These are phyloP conservation scores for Russula olivacea DNA, from an alignment of 768 basidiomycete species.

Conservation along the genomic window DNA sequence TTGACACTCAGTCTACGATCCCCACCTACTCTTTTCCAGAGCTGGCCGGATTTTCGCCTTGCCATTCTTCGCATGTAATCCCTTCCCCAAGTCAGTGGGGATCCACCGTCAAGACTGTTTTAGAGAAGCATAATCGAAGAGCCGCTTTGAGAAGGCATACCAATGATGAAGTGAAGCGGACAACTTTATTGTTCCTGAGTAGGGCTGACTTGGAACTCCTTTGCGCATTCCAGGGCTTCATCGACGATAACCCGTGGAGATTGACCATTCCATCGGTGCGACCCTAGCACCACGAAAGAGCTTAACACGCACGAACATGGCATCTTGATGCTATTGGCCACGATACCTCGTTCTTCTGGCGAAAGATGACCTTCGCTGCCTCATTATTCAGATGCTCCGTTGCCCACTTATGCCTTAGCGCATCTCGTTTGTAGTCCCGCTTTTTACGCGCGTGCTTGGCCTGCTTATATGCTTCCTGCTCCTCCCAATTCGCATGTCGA, in stretches of 20 bases:
- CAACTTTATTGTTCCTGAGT: neutral
- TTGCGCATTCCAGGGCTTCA: neutral
- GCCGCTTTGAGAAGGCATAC: neutral
- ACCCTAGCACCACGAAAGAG: neutral
- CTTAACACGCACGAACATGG: neutral
- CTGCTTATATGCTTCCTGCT: neutral
- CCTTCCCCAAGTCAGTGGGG: neutral
- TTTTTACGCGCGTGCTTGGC: neutral
- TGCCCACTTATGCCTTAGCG: neutral
- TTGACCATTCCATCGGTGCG: neutral
- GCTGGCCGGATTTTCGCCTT: conserved; percentile 14
- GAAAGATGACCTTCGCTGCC: conserved; percentile 3
- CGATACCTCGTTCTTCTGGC: conserved; percentile 11
- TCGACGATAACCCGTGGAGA: conserved; percentile 6
- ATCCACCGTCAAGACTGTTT: neutral
- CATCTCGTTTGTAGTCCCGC: neutral
- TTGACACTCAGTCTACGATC: neutral
- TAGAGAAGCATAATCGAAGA: neutral
- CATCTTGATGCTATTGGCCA: neutral
- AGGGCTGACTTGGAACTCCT: neutral
- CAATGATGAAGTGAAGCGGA: conserved; percentile 19
- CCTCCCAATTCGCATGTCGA: neutral
- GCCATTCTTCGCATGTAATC: conserved; percentile 4
- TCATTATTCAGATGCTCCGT: neutral
- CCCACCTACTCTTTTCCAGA: conserved; percentile 6